Base-by-base conservation (phyloP, 257 asterid genomes). In the Leonotis leonurus region DNA sequence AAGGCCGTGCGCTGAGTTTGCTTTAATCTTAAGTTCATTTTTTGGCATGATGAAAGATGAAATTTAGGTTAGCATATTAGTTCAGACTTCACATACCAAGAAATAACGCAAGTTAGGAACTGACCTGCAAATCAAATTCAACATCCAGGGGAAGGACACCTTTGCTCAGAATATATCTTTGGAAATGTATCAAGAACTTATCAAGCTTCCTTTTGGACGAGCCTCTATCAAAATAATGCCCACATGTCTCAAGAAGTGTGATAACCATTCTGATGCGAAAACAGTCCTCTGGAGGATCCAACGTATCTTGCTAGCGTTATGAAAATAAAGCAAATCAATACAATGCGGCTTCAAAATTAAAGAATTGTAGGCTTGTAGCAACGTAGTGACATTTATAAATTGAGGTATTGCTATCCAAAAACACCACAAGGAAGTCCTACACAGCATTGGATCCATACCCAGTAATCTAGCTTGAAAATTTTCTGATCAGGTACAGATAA, bases 111-210 rank as follows among this genome's bases (percentile, higher is more conserved):
- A 35, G 57, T 39, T 25, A 44, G 52, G 53, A n/a, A 67, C 90
- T 50, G 70, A 93, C 99, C 99, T 89, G 99, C 86, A 93, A 79
- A 85, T 87, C 97, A 81, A 93, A 93, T 75, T 93, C 99, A 63
- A 93, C 66, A 75, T 93, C 99, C 78, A 93, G 81, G 73, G 96
- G 99, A 49, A 93, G 75, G 70, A 80, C 78, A 48, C 85, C 92
- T 78, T 93, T 93, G 76, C 80, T 76, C 68, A 93, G 72, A 73
- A 89, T 83, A 75, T 87, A 93, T 75, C 92, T 85, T 77, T 93
- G 99, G 84, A 89, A 93, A 75, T 93, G 88, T 69, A 87, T 79
- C 81, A 93, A 77, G 81, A 93, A 93, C 41, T 95, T 88, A 73
- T 93, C 99, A 18, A 93, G 99, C 73, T 93, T 93, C 78, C 96